These are phyloP conservation scores for Limtongia smithiae DNA, from an alignment of 805 yeast genomes.

Conservation along the genomic window DNA sequence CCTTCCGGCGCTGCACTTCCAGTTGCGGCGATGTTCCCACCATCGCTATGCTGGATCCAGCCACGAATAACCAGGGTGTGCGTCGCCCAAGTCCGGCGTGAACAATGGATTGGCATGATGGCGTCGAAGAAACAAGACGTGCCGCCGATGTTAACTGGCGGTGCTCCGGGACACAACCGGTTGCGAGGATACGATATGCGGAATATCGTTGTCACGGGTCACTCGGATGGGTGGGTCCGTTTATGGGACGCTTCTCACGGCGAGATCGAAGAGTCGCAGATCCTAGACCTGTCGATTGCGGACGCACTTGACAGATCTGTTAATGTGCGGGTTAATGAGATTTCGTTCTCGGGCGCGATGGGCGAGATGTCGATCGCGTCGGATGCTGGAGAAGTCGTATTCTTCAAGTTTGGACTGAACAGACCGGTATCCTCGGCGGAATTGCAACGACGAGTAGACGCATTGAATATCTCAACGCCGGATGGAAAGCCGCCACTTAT, in stretches of 20 bases:
- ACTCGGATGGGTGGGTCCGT: conserved; percentile 72
- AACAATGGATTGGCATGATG: conserved; percentile 78
- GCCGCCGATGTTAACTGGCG: conserved; percentile 64
- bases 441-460: conserved; percentile 3
- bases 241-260: conserved; percentile 79
- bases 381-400: conserved; percentile 65
- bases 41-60: conserved; percentile 71
- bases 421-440: conserved; percentile 16
- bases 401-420: conserved; percentile 68
- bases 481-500: conserved; percentile 18
- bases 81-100: conserved; percentile 56
- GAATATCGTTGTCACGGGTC: conserved; percentile 74
- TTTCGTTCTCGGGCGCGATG: conserved; percentile 68
- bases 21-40: conserved; percentile 66
- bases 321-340: conserved; percentile 48
- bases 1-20: conserved; percentile 54
- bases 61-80: conserved; percentile 61
- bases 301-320: conserved; percentile 46
- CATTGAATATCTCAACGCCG: neutral
- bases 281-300: conserved; percentile 57
- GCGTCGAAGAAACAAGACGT: conserved; percentile 40
- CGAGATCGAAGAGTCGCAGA: conserved; percentile 55
- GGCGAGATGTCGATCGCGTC: conserved; percentile 56
- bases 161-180: conserved; percentile 58
- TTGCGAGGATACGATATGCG: conserved; percentile 50